These are phyloP conservation scores for Rhizophagus prolifer DNA, from an alignment of 192 early-diverging fungal genomes.

Conservation along the genomic window DNA sequence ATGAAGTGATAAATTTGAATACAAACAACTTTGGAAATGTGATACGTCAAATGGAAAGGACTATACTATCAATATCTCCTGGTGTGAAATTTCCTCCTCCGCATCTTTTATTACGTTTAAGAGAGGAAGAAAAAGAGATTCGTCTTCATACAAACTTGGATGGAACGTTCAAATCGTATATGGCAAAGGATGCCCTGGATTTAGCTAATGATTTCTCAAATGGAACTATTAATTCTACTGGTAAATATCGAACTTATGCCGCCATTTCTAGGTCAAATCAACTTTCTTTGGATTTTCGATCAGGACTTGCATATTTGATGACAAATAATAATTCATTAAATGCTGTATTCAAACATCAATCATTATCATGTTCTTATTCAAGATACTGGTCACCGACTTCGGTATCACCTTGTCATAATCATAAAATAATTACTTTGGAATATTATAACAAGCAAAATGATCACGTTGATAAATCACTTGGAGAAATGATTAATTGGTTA, in stretches of 20 bases:
- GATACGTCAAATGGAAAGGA: conserved; percentile 50
- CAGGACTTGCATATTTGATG: conserved; percentile 52
- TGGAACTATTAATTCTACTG: conserved; percentile 17
- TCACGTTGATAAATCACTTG: conserved; percentile 46
- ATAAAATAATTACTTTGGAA: conserved; percentile 47
- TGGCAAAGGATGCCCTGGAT: conserved; percentile 34
- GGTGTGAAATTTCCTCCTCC: conserved; percentile 78
- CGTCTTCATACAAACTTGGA: conserved; percentile 32
- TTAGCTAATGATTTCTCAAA: conserved; percentile 30
- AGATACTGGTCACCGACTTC: conserved; percentile 43
- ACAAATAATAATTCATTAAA: conserved; percentile 52
- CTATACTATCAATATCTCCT: conserved; percentile 78
- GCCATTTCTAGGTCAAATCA: conserved; percentile 7
- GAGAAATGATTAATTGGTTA: conserved; percentile 49
- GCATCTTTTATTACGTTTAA: conserved; percentile 63
- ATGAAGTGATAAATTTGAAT: conserved; percentile 34
- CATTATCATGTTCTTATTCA: conserved; percentile 49
- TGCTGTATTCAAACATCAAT: conserved; percentile 52
- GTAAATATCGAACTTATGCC: conserved; percentile 13
- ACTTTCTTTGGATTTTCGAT: conserved; percentile 49
- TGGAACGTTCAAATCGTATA: conserved; percentile 34
- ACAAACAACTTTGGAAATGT: conserved; percentile 43
- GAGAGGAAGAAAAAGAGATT: conserved; percentile 52
- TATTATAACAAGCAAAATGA: conserved; percentile 49
- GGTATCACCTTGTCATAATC: conserved; percentile 44